Percentiles rank a stretch among this genome's conserved stretches.
Evolutionary conservation across 2,329 filamentous ascomycete genomes (phyloP).

Genomic region (Penicillium sp.): DNA sequence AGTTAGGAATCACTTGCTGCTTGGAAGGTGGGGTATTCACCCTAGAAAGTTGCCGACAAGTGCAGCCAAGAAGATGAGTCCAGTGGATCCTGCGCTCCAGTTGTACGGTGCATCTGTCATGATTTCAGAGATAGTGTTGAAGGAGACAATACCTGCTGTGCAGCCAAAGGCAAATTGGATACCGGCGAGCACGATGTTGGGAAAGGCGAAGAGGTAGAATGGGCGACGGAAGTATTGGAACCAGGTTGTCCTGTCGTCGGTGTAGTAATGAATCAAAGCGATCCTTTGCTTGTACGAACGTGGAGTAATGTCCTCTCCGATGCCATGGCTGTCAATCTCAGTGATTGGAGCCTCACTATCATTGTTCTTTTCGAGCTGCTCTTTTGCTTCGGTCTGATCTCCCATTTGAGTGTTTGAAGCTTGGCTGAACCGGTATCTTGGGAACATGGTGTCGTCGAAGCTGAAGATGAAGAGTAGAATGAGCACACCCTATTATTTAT

Average conservation of each 20-base stretch:
- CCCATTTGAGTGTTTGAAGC: not conserved
- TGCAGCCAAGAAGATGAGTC: slow-evolving; percentile 36
- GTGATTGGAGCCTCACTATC: slow-evolving; percentile 16
- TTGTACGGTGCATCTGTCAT: slow-evolving; percentile 42
- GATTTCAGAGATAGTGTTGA: slow-evolving; percentile 41
- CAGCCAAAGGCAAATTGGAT: slow-evolving; percentile 47
- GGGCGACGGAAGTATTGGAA: slow-evolving; percentile 45
- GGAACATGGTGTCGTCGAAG: slow-evolving; percentile 43
- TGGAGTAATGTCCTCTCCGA: slow-evolving; percentile 23
- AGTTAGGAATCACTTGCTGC: not conserved
- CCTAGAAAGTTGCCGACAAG: slow-evolving; percentile 38
- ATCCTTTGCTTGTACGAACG: slow-evolving; percentile 28
- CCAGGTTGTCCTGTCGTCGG: slow-evolving; percentile 41
- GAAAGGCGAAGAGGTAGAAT: slow-evolving; percentile 44
- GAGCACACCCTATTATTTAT: slow-evolving; percentile 19
- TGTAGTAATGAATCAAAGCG: slow-evolving; percentile 28
- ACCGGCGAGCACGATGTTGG: slow-evolving; percentile 43
- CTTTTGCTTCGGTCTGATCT: not conserved
- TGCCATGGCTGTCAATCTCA: slow-evolving; percentile 19
- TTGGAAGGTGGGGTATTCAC: slow-evolving; percentile 7
- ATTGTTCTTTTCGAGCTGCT: slow-evolving; percentile 1
- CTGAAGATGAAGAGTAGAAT: slow-evolving; percentile 34
- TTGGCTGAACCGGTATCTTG: slow-evolving; percentile 32
- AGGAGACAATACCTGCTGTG: slow-evolving; percentile 44
- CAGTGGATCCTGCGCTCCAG: slow-evolving; percentile 38